These are phyloP conservation scores for Candida sonorensis DNA, from an alignment of 805 yeast species.

Conservation along the genomic window DNA sequence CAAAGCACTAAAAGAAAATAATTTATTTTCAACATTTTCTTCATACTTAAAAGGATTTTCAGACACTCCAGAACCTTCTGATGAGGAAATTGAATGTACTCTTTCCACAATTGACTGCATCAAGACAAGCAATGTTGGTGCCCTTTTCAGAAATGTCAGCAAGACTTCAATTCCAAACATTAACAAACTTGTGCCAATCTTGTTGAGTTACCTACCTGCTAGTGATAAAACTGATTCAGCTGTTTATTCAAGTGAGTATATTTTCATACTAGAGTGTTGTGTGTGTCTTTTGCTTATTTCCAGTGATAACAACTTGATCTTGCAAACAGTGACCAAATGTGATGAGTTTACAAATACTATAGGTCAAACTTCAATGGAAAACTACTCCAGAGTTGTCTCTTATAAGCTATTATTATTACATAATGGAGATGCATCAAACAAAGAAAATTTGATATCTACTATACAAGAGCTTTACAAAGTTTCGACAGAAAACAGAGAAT, in stretches of 20 bases:
- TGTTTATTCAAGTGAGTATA: constrained; percentile 20
- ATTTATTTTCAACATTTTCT: constrained; percentile 85
- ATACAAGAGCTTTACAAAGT: constrained; percentile 19
- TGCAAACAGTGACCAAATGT: constrained; percentile 14
- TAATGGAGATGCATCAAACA: constrained; percentile 20
- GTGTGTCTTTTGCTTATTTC: constrained; percentile 27
- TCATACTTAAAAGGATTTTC: constrained; percentile 83
- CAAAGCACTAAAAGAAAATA: constrained; percentile 61
- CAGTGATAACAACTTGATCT: constrained; percentile 19
- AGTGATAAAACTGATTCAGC: constrained; percentile 23
- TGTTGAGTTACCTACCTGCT: constrained; percentile 30
- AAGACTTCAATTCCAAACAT: constrained; percentile 30
- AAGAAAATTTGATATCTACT: constrained; percentile 15
- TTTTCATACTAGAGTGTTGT: constrained; percentile 26
- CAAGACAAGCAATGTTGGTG: constrained; percentile 55
- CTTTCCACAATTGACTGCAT: constrained; percentile 79
- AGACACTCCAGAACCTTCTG: constrained; percentile 87
- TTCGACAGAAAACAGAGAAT: constrained; percentile 30
- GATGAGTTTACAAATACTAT: no score
- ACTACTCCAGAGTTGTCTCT: constrained; percentile 38
- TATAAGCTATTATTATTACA: constrained; percentile 45
- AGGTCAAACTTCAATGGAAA: no score
- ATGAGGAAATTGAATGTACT: constrained; percentile 85
- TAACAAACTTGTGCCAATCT: constrained; percentile 25
- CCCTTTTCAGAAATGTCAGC: constrained; percentile 47